Evolutionary conservation across 2,329 filamentous ascomycete species (phyloP).

Genomic region (Penicillium sp.): DNA sequence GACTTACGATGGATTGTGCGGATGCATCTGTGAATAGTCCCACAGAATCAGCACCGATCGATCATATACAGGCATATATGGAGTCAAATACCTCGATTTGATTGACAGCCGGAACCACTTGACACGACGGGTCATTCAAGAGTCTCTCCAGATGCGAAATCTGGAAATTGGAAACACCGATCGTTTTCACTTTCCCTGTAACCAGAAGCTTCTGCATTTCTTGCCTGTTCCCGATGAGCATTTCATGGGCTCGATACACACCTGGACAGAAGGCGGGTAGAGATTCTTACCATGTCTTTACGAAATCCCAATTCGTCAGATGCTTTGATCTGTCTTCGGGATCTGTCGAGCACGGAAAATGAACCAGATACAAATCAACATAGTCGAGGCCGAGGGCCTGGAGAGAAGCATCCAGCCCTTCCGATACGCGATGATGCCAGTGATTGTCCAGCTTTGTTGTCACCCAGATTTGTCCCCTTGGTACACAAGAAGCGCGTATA

Average conservation of each 20-base stretch:
- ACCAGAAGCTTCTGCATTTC: conserved; percentile 27
- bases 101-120: conserved; percentile 66
- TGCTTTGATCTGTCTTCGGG: neutral
- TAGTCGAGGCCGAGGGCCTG: conserved; percentile 30
- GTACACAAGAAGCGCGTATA: conserved; percentile 33
- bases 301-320: neutral
- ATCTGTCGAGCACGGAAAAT: conserved; percentile 17
- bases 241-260: neutral
- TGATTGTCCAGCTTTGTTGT: conserved; percentile 35
- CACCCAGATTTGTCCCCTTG: conserved; percentile 34
- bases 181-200: conserved; percentile 62
- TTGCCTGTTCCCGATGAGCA: neutral
- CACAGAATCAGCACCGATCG: neutral
- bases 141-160: conserved; percentile 72
- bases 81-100: conserved; percentile 65
- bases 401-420: conserved; percentile 30
- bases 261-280: neutral
- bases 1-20: neutral
- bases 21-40: neutral
- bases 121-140: conserved; percentile 55
- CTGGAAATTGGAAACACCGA: conserved; percentile 77
- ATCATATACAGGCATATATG: neutral
- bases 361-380: conserved; percentile 33
- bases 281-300: neutral
- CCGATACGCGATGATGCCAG: conserved; percentile 29